These are phyloP conservation scores for Vanrija sp. DNA, from an alignment of 1,284 basidiomycete species.

Conservation along the genomic window DNA sequence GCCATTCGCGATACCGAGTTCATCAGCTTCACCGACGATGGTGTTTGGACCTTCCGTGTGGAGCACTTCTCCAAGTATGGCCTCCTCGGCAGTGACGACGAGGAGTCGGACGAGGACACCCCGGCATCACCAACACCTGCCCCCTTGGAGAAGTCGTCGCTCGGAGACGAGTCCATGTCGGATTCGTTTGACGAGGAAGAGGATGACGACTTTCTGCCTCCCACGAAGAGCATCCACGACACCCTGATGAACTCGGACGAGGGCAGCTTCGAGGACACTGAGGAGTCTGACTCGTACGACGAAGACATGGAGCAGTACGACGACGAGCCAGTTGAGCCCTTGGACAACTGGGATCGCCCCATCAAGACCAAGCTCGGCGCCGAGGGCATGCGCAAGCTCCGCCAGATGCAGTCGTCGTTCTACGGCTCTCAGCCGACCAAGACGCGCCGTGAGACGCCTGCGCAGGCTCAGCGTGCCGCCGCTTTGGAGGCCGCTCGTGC, in stretches of 20 bases:
- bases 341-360: slow-evolving; percentile 21
- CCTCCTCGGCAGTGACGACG: slow-evolving; percentile 41
- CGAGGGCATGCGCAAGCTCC: slow-evolving; percentile 70
- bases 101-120: slow-evolving; percentile 28
- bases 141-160: neutral
- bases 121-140: slow-evolving; percentile 9
- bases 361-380: slow-evolving; percentile 55
- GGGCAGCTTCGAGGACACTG: slow-evolving; percentile 11
- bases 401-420: slow-evolving; percentile 85
- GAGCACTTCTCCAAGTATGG: slow-evolving; percentile 70
- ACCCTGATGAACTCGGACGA: slow-evolving; percentile 14
- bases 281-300: slow-evolving; percentile 34
- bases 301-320: slow-evolving; percentile 18
- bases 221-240: slow-evolving; percentile 37
- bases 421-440: slow-evolving; percentile 55
- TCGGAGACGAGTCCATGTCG: slow-evolving; percentile 1
- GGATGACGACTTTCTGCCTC: slow-evolving; percentile 39
- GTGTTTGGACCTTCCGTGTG: slow-evolving; percentile 90
- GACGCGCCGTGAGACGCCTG: neutral
- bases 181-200: slow-evolving; percentile 8
- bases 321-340: slow-evolving; percentile 11
- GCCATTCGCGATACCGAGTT: slow-evolving; percentile 82
- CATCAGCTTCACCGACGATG: slow-evolving; percentile 70
- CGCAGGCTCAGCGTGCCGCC: slow-evolving; percentile 3
- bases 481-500: slow-evolving; percentile 8